These are phyloP conservation scores for Sporopachydermia lactativora DNA, from an alignment of 805 yeast genomes.

Conservation along the genomic window DNA sequence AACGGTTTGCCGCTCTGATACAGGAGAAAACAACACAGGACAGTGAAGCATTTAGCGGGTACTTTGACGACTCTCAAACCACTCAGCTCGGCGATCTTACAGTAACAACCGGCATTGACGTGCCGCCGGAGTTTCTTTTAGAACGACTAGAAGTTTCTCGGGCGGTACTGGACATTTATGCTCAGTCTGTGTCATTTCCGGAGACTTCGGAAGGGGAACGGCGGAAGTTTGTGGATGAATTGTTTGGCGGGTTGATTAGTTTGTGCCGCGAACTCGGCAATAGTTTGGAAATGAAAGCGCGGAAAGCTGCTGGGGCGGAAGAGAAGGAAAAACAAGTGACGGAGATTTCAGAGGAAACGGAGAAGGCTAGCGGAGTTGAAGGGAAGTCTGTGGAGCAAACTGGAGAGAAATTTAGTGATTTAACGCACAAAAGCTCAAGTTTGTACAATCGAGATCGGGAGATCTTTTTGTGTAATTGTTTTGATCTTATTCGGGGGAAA, in stretches of 20 bases:
- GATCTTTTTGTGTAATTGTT: constrained; percentile 20
- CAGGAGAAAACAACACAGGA: constrained; percentile 3
- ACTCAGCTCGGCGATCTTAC: neutral
- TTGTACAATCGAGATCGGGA: constrained; percentile 6
- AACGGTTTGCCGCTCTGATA: constrained; percentile 10
- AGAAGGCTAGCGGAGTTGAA: no score
- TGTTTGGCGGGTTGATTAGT: constrained; percentile 23
- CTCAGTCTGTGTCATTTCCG: neutral
- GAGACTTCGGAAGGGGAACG: constrained; percentile 6
- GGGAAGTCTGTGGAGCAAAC: neutral
- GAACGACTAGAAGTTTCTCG: constrained; percentile 50
- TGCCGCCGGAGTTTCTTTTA: constrained; percentile 71
- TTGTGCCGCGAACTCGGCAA: constrained; percentile 22
- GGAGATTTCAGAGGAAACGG: no score
- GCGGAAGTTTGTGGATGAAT: constrained; percentile 17
- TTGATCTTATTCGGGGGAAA: constrained; percentile 18
- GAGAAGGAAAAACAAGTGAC: constrained; percentile 17
- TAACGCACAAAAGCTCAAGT: neutral
- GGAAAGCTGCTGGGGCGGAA: constrained; percentile 21
- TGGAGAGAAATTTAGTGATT: neutral
- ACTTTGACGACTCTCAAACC: neutral
- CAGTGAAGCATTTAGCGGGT: neutral
- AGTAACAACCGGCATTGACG: constrained; percentile 15
- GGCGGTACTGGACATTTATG: constrained; percentile 35
- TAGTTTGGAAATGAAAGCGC: constrained; percentile 29